phyloP scores from a whole-genome alignment of 331 rosid genomes.

The Pyrus hybrid region DNA sequence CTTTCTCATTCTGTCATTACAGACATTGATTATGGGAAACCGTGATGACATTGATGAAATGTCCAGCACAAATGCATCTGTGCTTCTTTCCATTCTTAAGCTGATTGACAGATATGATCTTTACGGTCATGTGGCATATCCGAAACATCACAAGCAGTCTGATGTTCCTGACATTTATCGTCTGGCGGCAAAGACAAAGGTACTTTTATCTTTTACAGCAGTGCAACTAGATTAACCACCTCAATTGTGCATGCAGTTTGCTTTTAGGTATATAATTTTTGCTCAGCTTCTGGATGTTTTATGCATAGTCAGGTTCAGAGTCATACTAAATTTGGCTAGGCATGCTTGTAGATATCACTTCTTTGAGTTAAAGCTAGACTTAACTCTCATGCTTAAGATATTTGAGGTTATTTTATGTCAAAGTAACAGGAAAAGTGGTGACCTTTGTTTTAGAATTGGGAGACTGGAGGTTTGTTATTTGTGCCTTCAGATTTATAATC shows the following conservation, averaged over 20 bases:
- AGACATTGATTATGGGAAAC: slow-evolving; percentile 59
- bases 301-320: not conserved
- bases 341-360: not conserved
- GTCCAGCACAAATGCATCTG: slow-evolving; percentile 48
- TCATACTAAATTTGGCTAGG: not conserved
- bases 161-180: slow-evolving; percentile 53
- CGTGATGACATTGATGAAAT: slow-evolving; percentile 55
- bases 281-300: not conserved
- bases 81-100: slow-evolving; percentile 48
- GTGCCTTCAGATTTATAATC: not conserved
- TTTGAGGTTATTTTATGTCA: not conserved
- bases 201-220: not conserved
- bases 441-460: not conserved
- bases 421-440: not conserved
- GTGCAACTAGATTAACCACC: not conserved
- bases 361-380: not conserved
- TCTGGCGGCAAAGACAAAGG: slow-evolving; percentile 63
- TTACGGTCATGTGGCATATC: slow-evolving; percentile 55
- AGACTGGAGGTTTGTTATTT: not conserved
- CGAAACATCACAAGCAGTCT: slow-evolving; percentile 54
- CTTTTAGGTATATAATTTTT: not conserved
- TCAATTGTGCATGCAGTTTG: not conserved
- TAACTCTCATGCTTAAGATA: not conserved
- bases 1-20: slow-evolving; percentile 1
- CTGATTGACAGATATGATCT: slow-evolving; percentile 47